Evolutionary conservation across 139 green algal species (phyloP).

Genomic region (Asterochloris erici): DNA sequence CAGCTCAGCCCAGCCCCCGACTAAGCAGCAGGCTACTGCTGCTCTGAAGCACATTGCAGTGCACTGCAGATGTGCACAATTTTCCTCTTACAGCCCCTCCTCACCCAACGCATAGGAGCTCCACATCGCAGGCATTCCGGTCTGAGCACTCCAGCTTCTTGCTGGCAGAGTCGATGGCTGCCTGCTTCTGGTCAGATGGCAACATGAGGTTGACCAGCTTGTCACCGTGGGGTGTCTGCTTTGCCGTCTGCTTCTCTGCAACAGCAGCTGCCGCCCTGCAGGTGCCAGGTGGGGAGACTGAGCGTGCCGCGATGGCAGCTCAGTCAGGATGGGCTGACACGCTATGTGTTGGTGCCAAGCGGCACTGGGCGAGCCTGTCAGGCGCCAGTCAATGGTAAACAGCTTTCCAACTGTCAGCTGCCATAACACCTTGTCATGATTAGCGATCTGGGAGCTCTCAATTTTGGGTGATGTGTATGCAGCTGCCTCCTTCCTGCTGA

Average conservation of each 20-base stretch:
- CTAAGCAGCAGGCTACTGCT: not conserved
- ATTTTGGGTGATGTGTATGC: no score
- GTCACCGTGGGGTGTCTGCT: constrained; percentile 65
- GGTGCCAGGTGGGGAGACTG: no score
- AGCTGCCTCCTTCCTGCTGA: no score
- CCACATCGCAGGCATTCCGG: constrained; percentile 88
- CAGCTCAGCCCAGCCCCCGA: not conserved
- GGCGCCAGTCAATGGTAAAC: not conserved
- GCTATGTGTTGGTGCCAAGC: not conserved
- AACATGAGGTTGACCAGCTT: constrained; percentile 76
- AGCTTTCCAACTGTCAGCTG: not conserved
- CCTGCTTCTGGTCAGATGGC: constrained; percentile 32
- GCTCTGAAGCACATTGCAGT: not conserved
- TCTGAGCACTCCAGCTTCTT: constrained; percentile 78
- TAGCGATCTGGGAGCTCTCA: no score
- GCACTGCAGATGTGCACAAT: not conserved
- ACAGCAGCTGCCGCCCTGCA: not conserved
- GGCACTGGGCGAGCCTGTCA: not conserved
- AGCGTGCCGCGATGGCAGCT: no score
- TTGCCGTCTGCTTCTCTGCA: not conserved
- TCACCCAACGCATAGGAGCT: constrained; percentile 81
- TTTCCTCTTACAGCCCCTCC: not conserved
- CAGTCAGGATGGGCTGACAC: not conserved
- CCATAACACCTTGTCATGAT: no score
- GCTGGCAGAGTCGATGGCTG: constrained; percentile 48